Percentiles rank a stretch among this genome's conserved stretches.
phyloP scores from a whole-genome alignment of 106 monocot genomes.

The Allium sativum region DNA sequence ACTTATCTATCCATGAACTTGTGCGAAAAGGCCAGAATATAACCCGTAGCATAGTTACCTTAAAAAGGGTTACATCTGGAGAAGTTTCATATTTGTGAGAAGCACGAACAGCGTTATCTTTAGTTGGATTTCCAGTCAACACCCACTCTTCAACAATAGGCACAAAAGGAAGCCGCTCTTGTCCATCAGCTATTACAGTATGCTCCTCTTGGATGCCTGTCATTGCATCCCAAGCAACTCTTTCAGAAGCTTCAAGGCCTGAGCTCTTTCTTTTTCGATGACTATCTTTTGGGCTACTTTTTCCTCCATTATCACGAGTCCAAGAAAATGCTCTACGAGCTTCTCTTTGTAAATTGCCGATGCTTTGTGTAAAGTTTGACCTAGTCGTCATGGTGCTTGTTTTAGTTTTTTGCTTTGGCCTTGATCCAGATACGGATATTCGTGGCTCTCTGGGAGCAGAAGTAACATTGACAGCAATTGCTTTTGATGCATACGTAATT shows the following conservation, averaged over 20 bases:
- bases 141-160: slow-evolving; percentile 80
- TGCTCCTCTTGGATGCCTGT: slow-evolving; percentile 56
- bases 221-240: slow-evolving; percentile 53
- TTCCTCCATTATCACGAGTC: slow-evolving; percentile 61
- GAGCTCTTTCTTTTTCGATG: slow-evolving; percentile 80
- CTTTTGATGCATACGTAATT: slow-evolving; percentile 68
- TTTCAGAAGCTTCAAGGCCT: slow-evolving; percentile 36
- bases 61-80: slow-evolving; percentile 92
- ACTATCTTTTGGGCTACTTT: slow-evolving; percentile 41
- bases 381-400: slow-evolving; percentile 16
- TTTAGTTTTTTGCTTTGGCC: slow-evolving; percentile 64
- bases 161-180: slow-evolving; percentile 72
- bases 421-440: slow-evolving; percentile 40
- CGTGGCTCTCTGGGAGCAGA: slow-evolving; percentile 59
- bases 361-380: slow-evolving; percentile 60
- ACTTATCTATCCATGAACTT: too few species aligned
- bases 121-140: slow-evolving; percentile 66
- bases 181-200: slow-evolving; percentile 32
- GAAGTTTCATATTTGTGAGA: slow-evolving; percentile 84
- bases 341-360: slow-evolving; percentile 78
- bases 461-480: slow-evolving; percentile 56
- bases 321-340: slow-evolving; percentile 88
- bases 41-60: slow-evolving; percentile 22
- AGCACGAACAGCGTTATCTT: slow-evolving; percentile 55
- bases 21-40: too few species aligned